Evolutionary conservation across 805 yeast genomes (phyloP).

Genomic region (Zygosaccharomyces gambellarensis): DNA sequence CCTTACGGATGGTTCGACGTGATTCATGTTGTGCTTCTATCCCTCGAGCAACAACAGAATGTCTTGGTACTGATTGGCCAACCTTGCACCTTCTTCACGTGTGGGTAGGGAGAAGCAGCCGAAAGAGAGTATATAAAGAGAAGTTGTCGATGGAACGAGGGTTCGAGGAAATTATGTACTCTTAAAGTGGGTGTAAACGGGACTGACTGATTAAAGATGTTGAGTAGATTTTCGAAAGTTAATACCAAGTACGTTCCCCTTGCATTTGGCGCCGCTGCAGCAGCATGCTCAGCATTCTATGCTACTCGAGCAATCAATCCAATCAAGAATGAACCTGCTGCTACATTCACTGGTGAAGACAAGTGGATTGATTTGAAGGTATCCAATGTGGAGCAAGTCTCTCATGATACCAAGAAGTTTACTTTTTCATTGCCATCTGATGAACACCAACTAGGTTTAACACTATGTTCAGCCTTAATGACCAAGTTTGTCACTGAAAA

Average conservation of each 20-base stretch:
- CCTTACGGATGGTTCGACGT: background rate
- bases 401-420: slow-evolving; percentile 62
- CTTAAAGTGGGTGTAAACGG: background rate
- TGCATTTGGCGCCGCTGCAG: slow-evolving; percentile 47
- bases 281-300: slow-evolving; percentile 33
- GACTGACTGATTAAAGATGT: slow-evolving; percentile 13
- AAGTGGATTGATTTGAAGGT: slow-evolving; percentile 70
- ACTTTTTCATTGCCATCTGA: slow-evolving; percentile 62
- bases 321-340: slow-evolving; percentile 37
- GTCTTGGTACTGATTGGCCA: slow-evolving; percentile 13
- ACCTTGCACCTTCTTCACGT: slow-evolving; percentile 6
- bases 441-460: slow-evolving; percentile 70
- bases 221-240: slow-evolving; percentile 23
- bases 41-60: slow-evolving; percentile 1
- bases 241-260: slow-evolving; percentile 33
- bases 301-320: slow-evolving; percentile 29
- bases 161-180: too few relatives aligned
- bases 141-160: background rate
- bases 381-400: slow-evolving; percentile 39
- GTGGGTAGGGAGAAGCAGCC: background rate
- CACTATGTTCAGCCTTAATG: slow-evolving; percentile 72
- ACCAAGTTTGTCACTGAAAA: slow-evolving; percentile 78
- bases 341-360: slow-evolving; percentile 56
- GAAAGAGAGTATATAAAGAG: background rate
- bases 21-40: background rate